Evolutionary conservation across 306 rosid genomes (phyloP), one percentile per base, ranked within the genome.

Genomic region (Arachis stenosperma): DNA sequence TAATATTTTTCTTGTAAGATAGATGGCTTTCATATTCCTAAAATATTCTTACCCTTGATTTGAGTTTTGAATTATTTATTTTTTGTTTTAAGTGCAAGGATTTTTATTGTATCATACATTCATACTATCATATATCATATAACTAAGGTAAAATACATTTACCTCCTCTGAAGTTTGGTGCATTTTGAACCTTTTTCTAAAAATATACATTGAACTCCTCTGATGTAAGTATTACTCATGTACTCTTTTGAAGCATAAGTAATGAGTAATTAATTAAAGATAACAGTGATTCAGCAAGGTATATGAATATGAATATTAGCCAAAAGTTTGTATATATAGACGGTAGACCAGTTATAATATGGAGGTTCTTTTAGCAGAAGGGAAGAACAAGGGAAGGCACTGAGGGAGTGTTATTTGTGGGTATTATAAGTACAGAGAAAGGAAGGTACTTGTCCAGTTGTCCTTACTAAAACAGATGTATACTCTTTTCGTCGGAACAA

Each of bases 211-310:
- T 33, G 37, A 33, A 2, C 37, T 33, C 3, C 17, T 44, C 54
- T 62, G 30, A 62, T 39, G 27, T 22, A 22, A 22, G 27, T 22
- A 22, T 22, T 22, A 22, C 27, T 22, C 27, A 22, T 22, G 27
- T 22, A 22, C 27, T 22, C 27, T 22, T 22, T 22, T 4, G 2
- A 9, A 6, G 8, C 7, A 2, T 36, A 5, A 33, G 2, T 5
- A 44, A 33, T 37, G 22, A 75, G 15, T 14, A 41, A 71, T 73
- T 48, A 63, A 36, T 2, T 56, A 30, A 42, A 73, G 71, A 33
- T 59, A 50, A 59, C 42, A 48, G 66, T 75, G 80, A 60, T 39
- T 76, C 42, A 67, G 68, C 17, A 22, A 47, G 74, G 58, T 67
- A 52, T 46, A 67, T 67, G 43, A 37, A 75, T 15, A 69, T 46